Base-by-base conservation (phyloP, 2,329 filamentous ascomycete species). In the Fusarium longipes region DNA sequence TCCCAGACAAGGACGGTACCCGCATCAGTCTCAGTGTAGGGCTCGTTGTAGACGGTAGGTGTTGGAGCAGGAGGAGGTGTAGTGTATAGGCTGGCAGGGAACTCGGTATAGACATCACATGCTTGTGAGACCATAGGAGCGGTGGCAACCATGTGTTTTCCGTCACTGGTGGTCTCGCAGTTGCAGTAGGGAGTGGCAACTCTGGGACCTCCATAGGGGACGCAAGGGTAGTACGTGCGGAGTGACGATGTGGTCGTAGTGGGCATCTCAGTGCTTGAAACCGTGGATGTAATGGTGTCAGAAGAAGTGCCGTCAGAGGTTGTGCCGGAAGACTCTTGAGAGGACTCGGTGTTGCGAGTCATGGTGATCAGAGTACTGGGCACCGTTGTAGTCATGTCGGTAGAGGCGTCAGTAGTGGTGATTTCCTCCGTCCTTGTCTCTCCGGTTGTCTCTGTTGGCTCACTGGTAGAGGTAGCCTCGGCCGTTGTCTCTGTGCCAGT, bases 151-250 rank as follows among this genome's bases (percentile, higher is more conserved):
- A 54, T 29, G 0, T 32, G 57, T 1, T 61, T 11, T 2, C 39
- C 58, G 0, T 62, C 45, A 24, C 45, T 62, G 8, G 39, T 62
- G 12, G 58, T 62, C n/a, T 62, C 58, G 9, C 58, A 62, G 22
- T 22, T 30, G 8, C 58, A 61, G 24, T 30, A 40, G 9, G 58
- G 56, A 3, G 27, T 42, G 3, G 20, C 56, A 0, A 61, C 39
- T 0, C 47, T 33, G 12, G 58, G 58, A 2, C 58, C 58, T 0
- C 29, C 58, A 0, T 6, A 14, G 9, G 47, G 45, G 4, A 45
- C 5, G 2, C 58, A 62, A 4, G 58, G 58, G 27, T 54, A 60
- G 57, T 60, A 42, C 9, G 56, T 61, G 5, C 56, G 56, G 14
- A 25, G n/a, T 0, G 45, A 7, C 5, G 56, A 20, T 2, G 57